phyloP scores from a whole-genome alignment of 2,329 filamentous ascomycete genomes.

The Trichoderma sp. region DNA sequence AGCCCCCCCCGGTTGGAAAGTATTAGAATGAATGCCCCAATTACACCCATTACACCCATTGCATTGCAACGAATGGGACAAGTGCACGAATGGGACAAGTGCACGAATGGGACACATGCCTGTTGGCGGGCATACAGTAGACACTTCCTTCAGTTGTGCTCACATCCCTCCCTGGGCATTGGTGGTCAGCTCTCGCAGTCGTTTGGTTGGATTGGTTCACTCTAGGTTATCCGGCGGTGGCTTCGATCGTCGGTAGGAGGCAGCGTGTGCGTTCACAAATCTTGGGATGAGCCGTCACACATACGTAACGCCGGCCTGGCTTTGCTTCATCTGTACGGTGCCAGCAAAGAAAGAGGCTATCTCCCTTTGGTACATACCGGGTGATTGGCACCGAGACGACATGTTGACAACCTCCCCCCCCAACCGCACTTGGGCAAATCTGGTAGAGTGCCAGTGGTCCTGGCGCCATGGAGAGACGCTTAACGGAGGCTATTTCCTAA shows the following conservation, averaged over 20 bases:
- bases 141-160: not conserved
- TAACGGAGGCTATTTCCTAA: not conserved
- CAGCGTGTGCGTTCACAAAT: not conserved
- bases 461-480: not conserved
- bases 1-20: not conserved
- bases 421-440: not conserved
- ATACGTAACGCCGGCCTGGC: slow-evolving; percentile 8
- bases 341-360: not conserved
- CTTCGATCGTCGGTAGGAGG: slow-evolving; percentile 5
- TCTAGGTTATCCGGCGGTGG: slow-evolving; percentile 3
- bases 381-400: not conserved
- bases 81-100: slow-evolving; percentile 5
- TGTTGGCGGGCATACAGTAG: not conserved
- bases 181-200: slow-evolving; percentile 12
- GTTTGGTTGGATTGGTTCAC: not conserved
- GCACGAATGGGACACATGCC: not conserved
- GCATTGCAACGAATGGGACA: not conserved
- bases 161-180: slow-evolving; percentile 1
- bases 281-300: slow-evolving; percentile 12
- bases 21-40: not conserved
- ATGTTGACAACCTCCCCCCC: not conserved
- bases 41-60: not conserved
- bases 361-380: not conserved
- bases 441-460: not conserved
- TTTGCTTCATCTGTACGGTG: not conserved